Evolutionary conservation across 495 filamentous ascomycete genomes (phyloP).

Genomic region (Lasiosphaeria hispida): DNA sequence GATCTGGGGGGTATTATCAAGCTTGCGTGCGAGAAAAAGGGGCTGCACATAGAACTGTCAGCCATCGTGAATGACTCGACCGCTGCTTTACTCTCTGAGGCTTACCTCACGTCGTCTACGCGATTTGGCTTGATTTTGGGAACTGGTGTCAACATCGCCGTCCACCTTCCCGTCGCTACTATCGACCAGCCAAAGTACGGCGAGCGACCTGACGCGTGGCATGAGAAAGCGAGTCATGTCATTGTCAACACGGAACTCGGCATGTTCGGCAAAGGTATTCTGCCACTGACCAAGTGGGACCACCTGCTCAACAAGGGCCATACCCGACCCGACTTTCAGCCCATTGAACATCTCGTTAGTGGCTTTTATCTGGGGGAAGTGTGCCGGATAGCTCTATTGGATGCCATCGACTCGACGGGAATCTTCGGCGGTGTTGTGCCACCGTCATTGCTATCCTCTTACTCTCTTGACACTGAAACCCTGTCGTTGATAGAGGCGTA

Average conservation of each 20-base stretch:
- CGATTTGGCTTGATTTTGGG: slow-evolving; percentile 56
- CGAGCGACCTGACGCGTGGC: slow-evolving; percentile 51
- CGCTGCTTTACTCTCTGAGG: slow-evolving; percentile 74
- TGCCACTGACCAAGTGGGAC: slow-evolving; percentile 75
- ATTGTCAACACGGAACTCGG: slow-evolving; percentile 86
- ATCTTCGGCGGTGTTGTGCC: slow-evolving; percentile 58
- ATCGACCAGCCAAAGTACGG: slow-evolving; percentile 51
- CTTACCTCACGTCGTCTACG: slow-evolving; percentile 67
- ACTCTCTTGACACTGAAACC: slow-evolving; percentile 60
- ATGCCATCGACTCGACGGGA: slow-evolving; percentile 55
- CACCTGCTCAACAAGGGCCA: slow-evolving; percentile 58
- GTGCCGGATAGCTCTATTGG: slow-evolving; percentile 64
- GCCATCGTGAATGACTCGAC: slow-evolving; percentile 85
- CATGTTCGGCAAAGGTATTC: slow-evolving; percentile 70
- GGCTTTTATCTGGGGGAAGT: slow-evolving; percentile 85
- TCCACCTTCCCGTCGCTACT: slow-evolving; percentile 51
- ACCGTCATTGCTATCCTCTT: slow-evolving; percentile 47
- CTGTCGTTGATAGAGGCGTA: slow-evolving; percentile 60
- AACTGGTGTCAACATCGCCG: slow-evolving; percentile 55
- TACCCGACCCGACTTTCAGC: slow-evolving; percentile 76
- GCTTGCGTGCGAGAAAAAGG: slow-evolving; percentile 41
- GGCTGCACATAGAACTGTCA: slow-evolving; percentile 60
- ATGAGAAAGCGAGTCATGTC: slow-evolving; percentile 52
- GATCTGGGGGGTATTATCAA: slow-evolving; percentile 54
- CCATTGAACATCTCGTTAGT: slow-evolving; percentile 78